Conservation (phyloP, 306 rosid genomes). For the Castanospermum australe region DNA sequence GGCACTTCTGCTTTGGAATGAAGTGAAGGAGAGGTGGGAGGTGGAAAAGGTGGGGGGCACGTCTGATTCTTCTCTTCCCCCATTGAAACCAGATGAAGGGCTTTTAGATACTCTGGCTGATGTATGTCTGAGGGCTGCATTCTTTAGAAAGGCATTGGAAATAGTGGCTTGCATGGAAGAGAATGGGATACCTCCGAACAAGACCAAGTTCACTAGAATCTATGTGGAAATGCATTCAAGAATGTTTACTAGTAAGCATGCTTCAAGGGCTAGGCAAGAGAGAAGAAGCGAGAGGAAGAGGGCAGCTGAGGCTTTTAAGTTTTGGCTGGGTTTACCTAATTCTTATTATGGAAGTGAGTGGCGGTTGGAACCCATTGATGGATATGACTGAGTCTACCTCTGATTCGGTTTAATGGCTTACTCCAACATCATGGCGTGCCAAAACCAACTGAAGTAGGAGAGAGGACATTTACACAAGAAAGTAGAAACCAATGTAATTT, state of each 20-base stretch:
- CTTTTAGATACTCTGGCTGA: constrained; percentile 87
- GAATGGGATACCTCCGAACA: constrained; percentile 86
- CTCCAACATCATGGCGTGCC: neutral
- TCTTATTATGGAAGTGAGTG: constrained; percentile 96
- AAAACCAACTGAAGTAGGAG: neutral
- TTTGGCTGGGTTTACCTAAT: constrained; percentile 96
- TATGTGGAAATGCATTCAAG: constrained; percentile 99
- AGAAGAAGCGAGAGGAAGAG: constrained; percentile 87
- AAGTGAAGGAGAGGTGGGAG: constrained; percentile 84
- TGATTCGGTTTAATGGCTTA: constrained; percentile 28
- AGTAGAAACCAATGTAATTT: constrained; percentile 12
- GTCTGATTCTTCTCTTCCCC: constrained; percentile 53
- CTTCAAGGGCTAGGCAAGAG: constrained; percentile 90
- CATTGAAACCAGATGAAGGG: constrained; percentile 86
- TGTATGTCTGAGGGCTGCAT: constrained; percentile 95
- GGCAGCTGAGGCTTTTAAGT: constrained; percentile 98
- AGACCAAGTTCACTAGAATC: constrained; percentile 86
- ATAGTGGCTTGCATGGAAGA: constrained; percentile 99
- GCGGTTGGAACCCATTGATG: constrained; percentile 75
- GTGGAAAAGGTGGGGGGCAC: constrained; percentile 34
- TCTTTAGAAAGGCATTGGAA: constrained; percentile 87
- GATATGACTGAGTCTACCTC: constrained; percentile 48
- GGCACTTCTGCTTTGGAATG: constrained; percentile 92
- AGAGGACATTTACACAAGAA: neutral
- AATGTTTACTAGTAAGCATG: constrained; percentile 97